phyloP scores from a whole-genome alignment of 2,329 filamentous ascomycete species.

The Trichoderma atroviride region DNA sequence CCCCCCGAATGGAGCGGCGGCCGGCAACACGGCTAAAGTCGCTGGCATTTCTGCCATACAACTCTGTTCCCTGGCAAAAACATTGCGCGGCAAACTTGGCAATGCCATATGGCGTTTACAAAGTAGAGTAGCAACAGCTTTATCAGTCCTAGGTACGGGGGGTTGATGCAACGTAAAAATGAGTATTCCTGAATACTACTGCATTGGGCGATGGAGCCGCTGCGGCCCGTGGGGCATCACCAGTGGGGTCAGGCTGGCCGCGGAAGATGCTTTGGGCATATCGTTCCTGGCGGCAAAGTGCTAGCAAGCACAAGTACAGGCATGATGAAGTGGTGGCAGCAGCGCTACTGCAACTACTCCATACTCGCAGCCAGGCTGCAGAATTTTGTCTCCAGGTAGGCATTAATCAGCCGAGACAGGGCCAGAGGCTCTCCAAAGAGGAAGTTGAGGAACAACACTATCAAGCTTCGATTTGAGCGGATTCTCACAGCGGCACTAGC shows the following conservation, averaged over 20 bases:
- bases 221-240: background rate
- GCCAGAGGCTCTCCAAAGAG: constrained; percentile 5
- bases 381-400: background rate
- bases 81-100: constrained; percentile 5
- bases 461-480: constrained; percentile 18
- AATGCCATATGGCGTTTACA: background rate
- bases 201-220: constrained; percentile 5
- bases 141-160: background rate
- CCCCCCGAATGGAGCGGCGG: background rate
- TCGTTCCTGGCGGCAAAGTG: background rate
- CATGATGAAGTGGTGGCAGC: background rate
- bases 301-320: background rate
- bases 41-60: background rate
- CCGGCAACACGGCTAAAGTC: constrained; percentile 20
- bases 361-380: background rate
- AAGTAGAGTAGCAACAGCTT: background rate
- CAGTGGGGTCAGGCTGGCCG: background rate
- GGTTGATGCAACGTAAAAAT: background rate
- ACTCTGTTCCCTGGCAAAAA: constrained; percentile 16
- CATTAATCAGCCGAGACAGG: constrained; percentile 10
- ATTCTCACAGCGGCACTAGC: constrained; percentile 6
- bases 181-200: constrained; percentile 17
- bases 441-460: constrained; percentile 12
- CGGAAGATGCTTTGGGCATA: background rate
- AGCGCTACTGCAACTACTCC: background rate